Percentiles rank a stretch among this genome's conserved stretches.
phyloP scores from a whole-genome alignment of 2,329 filamentous ascomycete species.

The Cercospora citrullina region DNA sequence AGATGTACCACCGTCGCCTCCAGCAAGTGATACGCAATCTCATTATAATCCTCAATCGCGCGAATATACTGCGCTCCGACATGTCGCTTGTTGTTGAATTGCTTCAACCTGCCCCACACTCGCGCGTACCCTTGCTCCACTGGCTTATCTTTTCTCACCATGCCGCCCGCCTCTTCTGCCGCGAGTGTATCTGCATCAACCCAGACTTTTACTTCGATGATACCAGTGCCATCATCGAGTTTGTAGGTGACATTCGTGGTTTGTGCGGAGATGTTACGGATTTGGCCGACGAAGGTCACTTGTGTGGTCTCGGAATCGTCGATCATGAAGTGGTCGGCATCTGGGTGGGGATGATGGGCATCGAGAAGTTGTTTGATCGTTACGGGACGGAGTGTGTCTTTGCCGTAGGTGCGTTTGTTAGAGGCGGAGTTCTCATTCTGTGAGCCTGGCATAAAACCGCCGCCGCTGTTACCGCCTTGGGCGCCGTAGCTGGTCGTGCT shows the following conservation, averaged over 20 bases:
- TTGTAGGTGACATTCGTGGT: slow-evolving; percentile 89
- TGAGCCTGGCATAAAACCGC: slow-evolving; percentile 58
- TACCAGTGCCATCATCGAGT: slow-evolving; percentile 83
- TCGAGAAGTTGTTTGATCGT: slow-evolving; percentile 94
- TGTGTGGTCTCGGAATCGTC: slow-evolving; percentile 71
- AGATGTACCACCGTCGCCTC: slow-evolving; percentile 89
- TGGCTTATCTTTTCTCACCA: slow-evolving; percentile 54
- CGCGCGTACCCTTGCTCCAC: slow-evolving; percentile 77
- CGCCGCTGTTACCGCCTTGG: slow-evolving; percentile 56
- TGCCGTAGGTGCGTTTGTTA: slow-evolving; percentile 59
- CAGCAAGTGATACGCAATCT: slow-evolving; percentile 87
- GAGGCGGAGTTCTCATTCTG: slow-evolving; percentile 48
- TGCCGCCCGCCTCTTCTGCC: slow-evolving; percentile 44
- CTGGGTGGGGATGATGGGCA: slow-evolving; percentile 71
- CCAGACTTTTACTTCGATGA: slow-evolving; percentile 89
- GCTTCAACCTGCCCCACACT: slow-evolving; percentile 80
- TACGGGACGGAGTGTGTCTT: slow-evolving; percentile 87
- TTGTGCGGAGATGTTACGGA: slow-evolving; percentile 82
- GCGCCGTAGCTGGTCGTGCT: slow-evolving; percentile 58
- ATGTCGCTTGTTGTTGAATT: slow-evolving; percentile 79
- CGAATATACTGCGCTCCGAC: slow-evolving; percentile 79
- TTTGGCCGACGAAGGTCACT: slow-evolving; percentile 84
- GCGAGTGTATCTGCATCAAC: slow-evolving; percentile 59
- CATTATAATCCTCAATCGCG: slow-evolving; percentile 80
- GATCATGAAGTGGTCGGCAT: slow-evolving; percentile 73